A percentile compares a stretch with the other conserved stretches of the same genome.
Conservation (phyloP, 1,139 yeast genomes). For the Sugiyamaella neomexicana region DNA sequence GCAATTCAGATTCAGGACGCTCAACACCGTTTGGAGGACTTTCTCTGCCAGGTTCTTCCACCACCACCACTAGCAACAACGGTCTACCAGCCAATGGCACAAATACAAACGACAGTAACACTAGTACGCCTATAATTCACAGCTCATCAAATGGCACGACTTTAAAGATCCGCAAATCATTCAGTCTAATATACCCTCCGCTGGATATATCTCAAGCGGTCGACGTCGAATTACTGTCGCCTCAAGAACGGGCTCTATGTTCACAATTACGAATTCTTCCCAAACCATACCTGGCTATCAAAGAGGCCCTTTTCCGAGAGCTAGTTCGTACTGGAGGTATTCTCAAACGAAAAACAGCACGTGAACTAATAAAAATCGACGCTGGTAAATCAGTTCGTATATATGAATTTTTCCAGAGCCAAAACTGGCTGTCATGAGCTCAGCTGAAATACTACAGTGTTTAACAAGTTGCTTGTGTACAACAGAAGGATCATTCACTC, state of each 20-base stretch:
- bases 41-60: not conserved
- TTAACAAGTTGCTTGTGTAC: no score
- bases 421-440: slow-evolving; percentile 64
- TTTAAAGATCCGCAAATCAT: slow-evolving; percentile 8
- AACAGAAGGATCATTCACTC: no score
- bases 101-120: not conserved
- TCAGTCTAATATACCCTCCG: slow-evolving; percentile 32
- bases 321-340: slow-evolving; percentile 81
- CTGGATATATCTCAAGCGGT: slow-evolving; percentile 78
- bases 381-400: slow-evolving; percentile 82
- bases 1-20: slow-evolving; percentile 7
- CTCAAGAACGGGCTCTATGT: slow-evolving; percentile 85
- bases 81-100: slow-evolving; percentile 13
- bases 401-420: slow-evolving; percentile 87
- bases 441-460: no score
- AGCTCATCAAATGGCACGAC: slow-evolving; percentile 15
- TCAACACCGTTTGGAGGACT: slow-evolving; percentile 10
- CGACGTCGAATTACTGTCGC: slow-evolving; percentile 77
- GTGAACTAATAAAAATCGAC: slow-evolving; percentile 81
- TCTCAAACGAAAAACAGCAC: slow-evolving; percentile 77
- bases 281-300: slow-evolving; percentile 89
- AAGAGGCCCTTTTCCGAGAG: slow-evolving; percentile 88
- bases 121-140: not conserved
- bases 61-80: not conserved
- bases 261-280: slow-evolving; percentile 82